Evolutionary conservation across 2,329 filamentous ascomycete genomes (phyloP).

Genomic region (Triangularia verruculosa): DNA sequence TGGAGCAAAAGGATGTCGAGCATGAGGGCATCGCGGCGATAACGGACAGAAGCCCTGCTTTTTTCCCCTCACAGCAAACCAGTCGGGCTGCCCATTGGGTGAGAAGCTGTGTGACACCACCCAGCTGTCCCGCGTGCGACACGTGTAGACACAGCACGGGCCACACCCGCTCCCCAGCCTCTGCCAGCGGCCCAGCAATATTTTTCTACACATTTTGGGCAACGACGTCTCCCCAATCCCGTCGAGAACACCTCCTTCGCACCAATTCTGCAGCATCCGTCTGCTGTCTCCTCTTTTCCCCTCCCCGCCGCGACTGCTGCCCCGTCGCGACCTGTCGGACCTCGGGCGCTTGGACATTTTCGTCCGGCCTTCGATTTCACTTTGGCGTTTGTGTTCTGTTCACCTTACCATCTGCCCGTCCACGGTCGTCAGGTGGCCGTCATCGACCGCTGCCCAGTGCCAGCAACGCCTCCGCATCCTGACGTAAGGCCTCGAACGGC

Average conservation of each 20-base stretch:
- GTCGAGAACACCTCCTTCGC: not conserved
- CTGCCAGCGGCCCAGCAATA: conserved; percentile 10
- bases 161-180: conserved; percentile 19
- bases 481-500: conserved; percentile 6
- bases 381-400: not conserved
- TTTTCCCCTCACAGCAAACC: not conserved
- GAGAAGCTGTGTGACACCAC: not conserved
- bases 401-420: not conserved
- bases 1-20: too few species aligned
- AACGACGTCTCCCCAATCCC: not conserved
- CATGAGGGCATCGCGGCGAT: not conserved
- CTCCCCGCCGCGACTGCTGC: not conserved
- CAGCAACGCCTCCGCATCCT: conserved; percentile 4
- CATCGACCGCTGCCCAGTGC: conserved; percentile 8
- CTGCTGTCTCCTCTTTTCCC: not conserved
- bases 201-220: conserved; percentile 2
- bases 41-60: conserved; percentile 3
- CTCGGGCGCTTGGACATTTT: not conserved
- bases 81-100: conserved; percentile 5
- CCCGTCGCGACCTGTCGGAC: not conserved
- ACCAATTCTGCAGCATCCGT: not conserved
- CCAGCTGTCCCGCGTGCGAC: conserved; percentile 19
- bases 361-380: not conserved
- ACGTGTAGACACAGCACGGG: conserved; percentile 23
- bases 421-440: conserved; percentile 15